Evolutionary conservation across 805 yeast genomes (phyloP).

Genomic region (Zygoascus tannicola): DNA sequence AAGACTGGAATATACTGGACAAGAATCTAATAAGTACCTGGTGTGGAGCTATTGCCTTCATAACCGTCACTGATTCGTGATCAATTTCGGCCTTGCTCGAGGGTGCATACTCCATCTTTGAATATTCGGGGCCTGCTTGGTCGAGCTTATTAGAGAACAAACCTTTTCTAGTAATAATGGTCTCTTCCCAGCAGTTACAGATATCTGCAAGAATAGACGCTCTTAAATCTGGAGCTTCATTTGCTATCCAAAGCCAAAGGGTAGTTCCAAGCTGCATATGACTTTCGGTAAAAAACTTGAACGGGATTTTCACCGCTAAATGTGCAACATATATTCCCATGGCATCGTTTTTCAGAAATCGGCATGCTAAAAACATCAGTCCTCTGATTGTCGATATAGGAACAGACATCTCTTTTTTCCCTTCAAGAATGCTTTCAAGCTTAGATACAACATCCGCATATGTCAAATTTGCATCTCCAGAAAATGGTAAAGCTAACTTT

Average conservation of each 20-base stretch:
- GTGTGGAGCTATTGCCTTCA: slow-evolving; percentile 55
- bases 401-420: slow-evolving; percentile 12
- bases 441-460: background rate
- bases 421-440: background rate
- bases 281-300: slow-evolving; percentile 49
- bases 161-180: slow-evolving; percentile 53
- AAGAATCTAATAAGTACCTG: slow-evolving; percentile 56
- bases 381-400: slow-evolving; percentile 21
- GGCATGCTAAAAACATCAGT: slow-evolving; percentile 32
- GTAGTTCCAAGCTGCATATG: slow-evolving; percentile 56
- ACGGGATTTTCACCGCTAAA: slow-evolving; percentile 45
- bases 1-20: slow-evolving; percentile 70
- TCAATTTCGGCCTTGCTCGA: slow-evolving; percentile 54
- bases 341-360: slow-evolving; percentile 26
- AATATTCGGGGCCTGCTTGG: slow-evolving; percentile 47
- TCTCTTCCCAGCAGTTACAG: slow-evolving; percentile 55
- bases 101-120: slow-evolving; percentile 84
- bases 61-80: slow-evolving; percentile 41
- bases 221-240: slow-evolving; percentile 52
- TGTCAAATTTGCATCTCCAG: slow-evolving; percentile 1
- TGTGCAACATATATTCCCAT: slow-evolving; percentile 17
- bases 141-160: slow-evolving; percentile 53
- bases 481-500: slow-evolving; percentile 4
- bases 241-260: slow-evolving; percentile 74
- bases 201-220: slow-evolving; percentile 59